Evolutionary conservation across 1,284 basidiomycete genomes (phyloP), one percentile per base, ranked within the genome.

Genomic region (Tilletiopsis washingtonensis): DNA sequence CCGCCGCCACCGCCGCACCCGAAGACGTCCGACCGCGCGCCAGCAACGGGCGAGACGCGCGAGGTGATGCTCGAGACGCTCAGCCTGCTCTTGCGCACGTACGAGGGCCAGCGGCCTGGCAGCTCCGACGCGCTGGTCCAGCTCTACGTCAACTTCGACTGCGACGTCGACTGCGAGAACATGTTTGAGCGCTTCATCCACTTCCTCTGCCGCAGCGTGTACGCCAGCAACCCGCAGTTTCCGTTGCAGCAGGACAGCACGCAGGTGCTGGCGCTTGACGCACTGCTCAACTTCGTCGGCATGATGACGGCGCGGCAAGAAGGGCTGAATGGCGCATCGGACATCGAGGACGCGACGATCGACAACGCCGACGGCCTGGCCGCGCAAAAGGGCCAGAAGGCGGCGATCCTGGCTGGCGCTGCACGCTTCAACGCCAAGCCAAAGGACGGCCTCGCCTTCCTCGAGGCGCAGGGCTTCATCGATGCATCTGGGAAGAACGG

Each of bases 131-230:
- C 93, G 75, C 89, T 96, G 84, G 88, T 94, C 40, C 89, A 96
- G 69, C 78, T 97, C 9, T 99, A 89, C 77, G 80, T 84, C 52
- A 98, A 98, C 74, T 98, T 94, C 74, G 94, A 99, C 73, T 97
- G 91, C 71, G 88, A 96, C 66, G 83, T 87, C 57, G 91, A 97
- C 68, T 91, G 88, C 74, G 91, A 97, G 76, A 91, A 98, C 71
- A 76, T 98, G 52, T 96, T 93, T 66, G 91, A 97, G 71, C 79
- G 87, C 6, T 75, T 97, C n/a, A 78, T 94, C 50, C 84, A 84
- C 19, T 97, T 97, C 75, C 76, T 96, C 56, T 88, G 71, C 45
- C 67, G 75, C 23, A 69, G 66, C 42, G 60, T 74, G 50, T 47
- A 45, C 38, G 53, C 57, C 32, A 44, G 50, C 46, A 57, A 58